Evolutionary conservation across 768 basidiomycete species (phyloP).

Genomic region (Auricularia sp.): DNA sequence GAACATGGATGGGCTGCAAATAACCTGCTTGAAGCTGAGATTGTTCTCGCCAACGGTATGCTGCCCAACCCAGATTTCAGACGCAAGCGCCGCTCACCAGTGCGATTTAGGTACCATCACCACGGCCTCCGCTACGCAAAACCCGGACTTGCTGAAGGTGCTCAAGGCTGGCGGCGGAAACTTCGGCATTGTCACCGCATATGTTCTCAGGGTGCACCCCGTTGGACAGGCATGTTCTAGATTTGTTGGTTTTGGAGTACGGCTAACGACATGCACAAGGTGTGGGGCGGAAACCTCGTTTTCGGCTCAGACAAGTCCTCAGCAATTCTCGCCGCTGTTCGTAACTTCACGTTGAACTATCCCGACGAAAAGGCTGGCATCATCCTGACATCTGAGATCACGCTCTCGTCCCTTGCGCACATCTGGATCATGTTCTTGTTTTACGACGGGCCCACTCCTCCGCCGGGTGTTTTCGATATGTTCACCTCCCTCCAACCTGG

Average conservation of each 20-base stretch:
- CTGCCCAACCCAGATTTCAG: no score
- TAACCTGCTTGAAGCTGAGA: background rate
- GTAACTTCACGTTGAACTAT: background rate
- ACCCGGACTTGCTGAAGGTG: background rate
- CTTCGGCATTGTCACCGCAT: background rate
- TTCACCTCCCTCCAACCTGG: constrained; percentile 1
- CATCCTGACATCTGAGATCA: background rate
- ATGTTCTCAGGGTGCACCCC: background rate
- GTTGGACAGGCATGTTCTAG: background rate
- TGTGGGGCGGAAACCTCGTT: background rate
- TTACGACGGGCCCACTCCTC: constrained; percentile 14
- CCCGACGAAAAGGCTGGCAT: background rate
- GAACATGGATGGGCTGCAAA: background rate
- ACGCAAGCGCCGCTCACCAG: no score
- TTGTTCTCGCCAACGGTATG: background rate
- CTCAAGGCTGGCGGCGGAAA: background rate
- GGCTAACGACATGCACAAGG: background rate
- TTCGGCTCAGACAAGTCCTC: background rate
- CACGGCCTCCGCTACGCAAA: background rate
- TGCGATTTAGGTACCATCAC: background rate
- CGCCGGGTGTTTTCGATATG: constrained; percentile 13
- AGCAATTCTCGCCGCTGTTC: background rate
- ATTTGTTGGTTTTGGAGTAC: no score
- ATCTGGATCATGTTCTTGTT: constrained; percentile 8
- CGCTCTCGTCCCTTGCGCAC: background rate